Percentiles rank a stretch among this genome's conserved stretches.
Evolutionary conservation across 169 alveolate genomes (phyloP).

Genomic region (Eimeria sp.): DNA sequence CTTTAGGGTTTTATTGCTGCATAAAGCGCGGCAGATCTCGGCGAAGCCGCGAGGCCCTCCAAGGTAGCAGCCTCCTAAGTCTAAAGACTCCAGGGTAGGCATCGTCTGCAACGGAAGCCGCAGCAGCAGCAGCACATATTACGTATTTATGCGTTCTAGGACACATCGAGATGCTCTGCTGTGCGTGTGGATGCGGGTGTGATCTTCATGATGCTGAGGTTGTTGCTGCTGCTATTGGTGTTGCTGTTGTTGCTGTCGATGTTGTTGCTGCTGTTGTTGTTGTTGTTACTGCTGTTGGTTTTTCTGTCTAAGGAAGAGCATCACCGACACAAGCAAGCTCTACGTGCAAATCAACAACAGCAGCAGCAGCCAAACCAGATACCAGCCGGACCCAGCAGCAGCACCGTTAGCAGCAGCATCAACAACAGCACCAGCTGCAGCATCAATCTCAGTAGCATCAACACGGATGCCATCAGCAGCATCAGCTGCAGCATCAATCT

Average conservation of each 20-base stretch:
- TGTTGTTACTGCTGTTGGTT: too few relatives aligned
- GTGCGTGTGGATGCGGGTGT: too few relatives aligned
- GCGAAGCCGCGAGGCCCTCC: slow-evolving; percentile 17
- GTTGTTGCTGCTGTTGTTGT: too few relatives aligned
- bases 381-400: neutral
- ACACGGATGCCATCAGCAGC: neutral
- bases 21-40: neutral
- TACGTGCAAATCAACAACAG: neutral
- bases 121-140: neutral
- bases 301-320: neutral
- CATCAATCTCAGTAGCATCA: neutral
- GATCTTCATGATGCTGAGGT: neutral
- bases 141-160: too few relatives aligned
- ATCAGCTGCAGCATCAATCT: neutral
- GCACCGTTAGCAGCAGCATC: neutral
- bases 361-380: neutral
- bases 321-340: neutral
- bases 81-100: neutral
- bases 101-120: neutral
- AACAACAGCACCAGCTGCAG: neutral
- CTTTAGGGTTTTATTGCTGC: neutral
- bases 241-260: neutral
- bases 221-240: neutral
- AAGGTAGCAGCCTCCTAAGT: neutral
- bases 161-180: neutral